Evolutionary conservation across 495 filamentous ascomycete species (phyloP).

Genomic region (Annulohypoxylon nitens): DNA sequence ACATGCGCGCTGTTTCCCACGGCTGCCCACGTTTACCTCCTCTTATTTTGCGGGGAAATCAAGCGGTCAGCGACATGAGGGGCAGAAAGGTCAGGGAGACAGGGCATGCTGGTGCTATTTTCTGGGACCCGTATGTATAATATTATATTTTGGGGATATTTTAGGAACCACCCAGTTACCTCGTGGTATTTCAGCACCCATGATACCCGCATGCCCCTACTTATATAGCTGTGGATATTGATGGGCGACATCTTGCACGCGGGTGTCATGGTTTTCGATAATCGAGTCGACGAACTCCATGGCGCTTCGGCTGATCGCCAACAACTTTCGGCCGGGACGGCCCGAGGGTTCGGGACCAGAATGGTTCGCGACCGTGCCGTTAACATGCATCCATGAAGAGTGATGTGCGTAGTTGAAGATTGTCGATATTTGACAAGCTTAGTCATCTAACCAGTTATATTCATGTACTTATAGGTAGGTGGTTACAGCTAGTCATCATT

Average conservation of each 20-base stretch:
- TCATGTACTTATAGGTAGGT: no score
- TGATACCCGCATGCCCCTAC: neutral
- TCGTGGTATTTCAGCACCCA: neutral
- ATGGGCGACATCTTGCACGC: constrained; percentile 7
- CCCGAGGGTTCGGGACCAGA: constrained; percentile 3
- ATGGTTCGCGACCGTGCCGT: constrained; percentile 7
- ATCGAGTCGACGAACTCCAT: constrained; percentile 8
- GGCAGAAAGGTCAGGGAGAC: constrained; percentile 1
- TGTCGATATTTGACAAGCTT: neutral
- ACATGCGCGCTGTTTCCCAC: constrained; percentile 1
- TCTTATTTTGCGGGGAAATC: constrained; percentile 21
- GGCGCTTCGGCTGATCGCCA: neutral
- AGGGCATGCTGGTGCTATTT: constrained; percentile 5
- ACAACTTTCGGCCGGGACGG: constrained; percentile 12
- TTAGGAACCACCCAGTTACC: neutral
- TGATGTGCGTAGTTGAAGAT: neutral
- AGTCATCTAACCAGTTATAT: neutral
- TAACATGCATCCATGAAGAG: neutral
- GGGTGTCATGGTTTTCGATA: constrained; percentile 7
- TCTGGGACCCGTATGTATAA: constrained; percentile 7
- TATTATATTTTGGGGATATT: constrained; percentile 9
- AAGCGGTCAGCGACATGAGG: constrained; percentile 17
- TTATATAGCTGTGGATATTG: constrained; percentile 1
- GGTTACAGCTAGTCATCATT: no score
- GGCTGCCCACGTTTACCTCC: neutral